Conservation (phyloP, 2,329 filamentous ascomycete genomes). For the Thielaviopsis ethacetica region DNA sequence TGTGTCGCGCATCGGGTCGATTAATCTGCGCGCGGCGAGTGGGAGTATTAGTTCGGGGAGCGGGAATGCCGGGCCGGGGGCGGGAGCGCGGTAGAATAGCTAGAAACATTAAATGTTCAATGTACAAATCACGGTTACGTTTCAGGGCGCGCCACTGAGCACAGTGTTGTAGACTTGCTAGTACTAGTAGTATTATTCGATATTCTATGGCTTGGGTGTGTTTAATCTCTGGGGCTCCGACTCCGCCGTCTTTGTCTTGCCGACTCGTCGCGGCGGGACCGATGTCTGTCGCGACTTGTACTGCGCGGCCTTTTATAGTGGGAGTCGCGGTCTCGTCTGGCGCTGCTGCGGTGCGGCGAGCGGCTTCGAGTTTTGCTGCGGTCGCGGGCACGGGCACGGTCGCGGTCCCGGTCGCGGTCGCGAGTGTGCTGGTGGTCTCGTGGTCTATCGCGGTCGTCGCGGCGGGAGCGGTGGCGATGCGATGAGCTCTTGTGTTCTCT, state of each 20-base stretch:
- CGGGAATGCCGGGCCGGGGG: background rate
- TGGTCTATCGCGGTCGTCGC: background rate
- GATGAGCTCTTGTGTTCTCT: background rate
- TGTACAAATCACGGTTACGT: no score
- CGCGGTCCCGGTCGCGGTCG: background rate
- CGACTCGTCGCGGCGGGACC: background rate
- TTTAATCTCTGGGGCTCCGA: background rate
- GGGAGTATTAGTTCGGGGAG: slow-evolving; percentile 7
- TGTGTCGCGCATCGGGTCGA: slow-evolving; percentile 68
- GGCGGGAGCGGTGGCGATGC: background rate
- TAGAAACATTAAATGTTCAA: no score
- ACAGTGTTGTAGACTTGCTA: no score
- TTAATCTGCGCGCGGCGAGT: slow-evolving; percentile 45
- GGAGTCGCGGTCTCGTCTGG: background rate
- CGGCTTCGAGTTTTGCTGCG: background rate
- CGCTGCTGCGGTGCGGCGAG: background rate
- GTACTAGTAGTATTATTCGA: no score
- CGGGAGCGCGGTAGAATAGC: background rate
- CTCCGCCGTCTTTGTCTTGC: background rate
- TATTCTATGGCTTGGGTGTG: no score
- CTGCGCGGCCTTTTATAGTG: background rate
- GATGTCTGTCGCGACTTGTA: background rate
- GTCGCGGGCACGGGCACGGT: background rate
- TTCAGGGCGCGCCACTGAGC: no score
- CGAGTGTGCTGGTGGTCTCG: background rate